Base-by-base conservation (phyloP, 2,329 filamentous ascomycete species). In the Fusarium clavum region DNA sequence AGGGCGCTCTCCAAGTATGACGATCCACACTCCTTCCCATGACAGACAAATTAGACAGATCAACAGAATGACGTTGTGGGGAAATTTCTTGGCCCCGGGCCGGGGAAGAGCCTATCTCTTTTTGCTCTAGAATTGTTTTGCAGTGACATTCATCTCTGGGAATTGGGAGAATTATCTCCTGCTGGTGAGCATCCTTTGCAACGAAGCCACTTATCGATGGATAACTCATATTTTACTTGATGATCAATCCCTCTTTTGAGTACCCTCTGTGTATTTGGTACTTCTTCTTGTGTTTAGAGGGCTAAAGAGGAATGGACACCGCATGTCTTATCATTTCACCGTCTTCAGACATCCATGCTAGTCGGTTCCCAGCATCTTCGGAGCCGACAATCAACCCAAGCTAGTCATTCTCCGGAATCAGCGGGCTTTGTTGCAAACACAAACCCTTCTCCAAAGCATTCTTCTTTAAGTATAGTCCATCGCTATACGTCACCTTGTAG, bases 31-130 rank as follows among this genome's bases (percentile, higher is more conserved):
- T 41, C 67, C 53, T 56, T 8, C 34, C 34, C 34, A 53, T 53
- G 49, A 53, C 49, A 43, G 34, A 53, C 24, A 41, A 34, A 53
- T 53, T 53, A 40, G 49, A 38, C 38, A 27, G 49, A 53, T 53
- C 24, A 53, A 53, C 49, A 40, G 43, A 24, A 64, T 72, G 71
- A 70, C 71, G 69, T 68, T 73, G 66, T 70, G 69, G 66, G 25
- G 55, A 51, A n/a, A 41, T 58, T 25, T 43, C 56, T 30, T 47
- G 56, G 59, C 54, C 60, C 70, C 60, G 70, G 61, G 54, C 64
- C 63, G 67, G 69, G 63, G 43, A 44, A 64, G 38, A 29, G 65
- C 65, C 59, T 68, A 67, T 67, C 64, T 67, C 25, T 24, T 72
- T 61, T 61, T 62, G 66, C 55, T 61, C 60, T 66, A 68, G 68